Base-by-base conservation (phyloP, 2,329 filamentous ascomycete species). In the Claviceps fusiformis region DNA sequence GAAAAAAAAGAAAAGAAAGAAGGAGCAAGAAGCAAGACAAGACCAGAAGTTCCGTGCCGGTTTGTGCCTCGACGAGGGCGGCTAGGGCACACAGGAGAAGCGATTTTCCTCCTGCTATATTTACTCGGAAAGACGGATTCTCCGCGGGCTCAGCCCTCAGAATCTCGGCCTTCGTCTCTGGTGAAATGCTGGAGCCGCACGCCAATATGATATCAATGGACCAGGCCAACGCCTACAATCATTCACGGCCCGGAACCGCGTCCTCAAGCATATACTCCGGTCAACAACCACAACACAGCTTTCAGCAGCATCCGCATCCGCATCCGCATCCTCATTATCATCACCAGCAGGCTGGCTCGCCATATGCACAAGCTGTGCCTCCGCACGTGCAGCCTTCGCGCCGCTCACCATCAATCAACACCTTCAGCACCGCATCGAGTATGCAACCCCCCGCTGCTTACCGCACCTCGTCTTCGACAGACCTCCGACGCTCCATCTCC, bases 401-500 rank as follows among this genome's bases (percentile, higher is more conserved):
- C 59, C 77, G 79, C 61, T 77, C 84, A 67, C 73, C 89, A 69
- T 71, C 85, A 69, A 71, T 89, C 70, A 75, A 87, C 73, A 82
- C 79, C 27, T 81, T 82, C 65, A 86, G 82, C 65, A 90, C 86
- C 55, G 75, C 81, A 41, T 86, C 83, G n/a, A 87, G 82, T 60
- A 79, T 83, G 52, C 83, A 66, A 58, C 81, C 75, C 61, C 81
- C 76, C 61, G 79, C 73, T 59, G 77, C 74, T 61, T 80, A 79
- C 67, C 77, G 78, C 61, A 78, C 73, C 57, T 76, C 82, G 57
- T 73, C 76, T 60, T 76, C 67, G 51, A 74, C 65, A 67, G 80
- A 85, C 68, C 72, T 85, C 51, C 84, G 87, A 57, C 82, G 90
- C 61, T 95, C 89, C 33, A 88, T 84, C 35, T 95, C 89, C 3